Evolutionary conservation across 495 filamentous ascomycete genomes (phyloP).

Genomic region (Parathielavia hyrcaniae): DNA sequence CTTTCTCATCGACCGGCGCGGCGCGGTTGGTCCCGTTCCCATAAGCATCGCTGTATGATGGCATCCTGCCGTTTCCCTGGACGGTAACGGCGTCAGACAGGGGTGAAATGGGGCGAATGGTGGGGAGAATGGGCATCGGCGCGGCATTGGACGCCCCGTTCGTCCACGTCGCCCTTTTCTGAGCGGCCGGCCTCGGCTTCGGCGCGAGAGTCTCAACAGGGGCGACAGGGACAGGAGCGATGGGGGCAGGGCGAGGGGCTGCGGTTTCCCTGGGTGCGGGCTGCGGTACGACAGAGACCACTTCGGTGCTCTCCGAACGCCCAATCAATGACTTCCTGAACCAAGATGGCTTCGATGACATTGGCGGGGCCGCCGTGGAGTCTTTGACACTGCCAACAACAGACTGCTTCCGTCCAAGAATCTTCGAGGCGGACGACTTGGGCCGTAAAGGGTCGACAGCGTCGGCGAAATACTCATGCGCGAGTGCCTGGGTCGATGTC

Average conservation of each 20-base stretch:
- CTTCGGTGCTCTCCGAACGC: slow-evolving; percentile 45
- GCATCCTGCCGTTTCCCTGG: slow-evolving; percentile 56
- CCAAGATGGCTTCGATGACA: slow-evolving; percentile 79
- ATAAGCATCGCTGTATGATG: slow-evolving; percentile 46
- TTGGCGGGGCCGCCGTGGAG: slow-evolving; percentile 55
- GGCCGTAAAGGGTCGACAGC: slow-evolving; percentile 87
- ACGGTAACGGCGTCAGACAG: slow-evolving; percentile 87
- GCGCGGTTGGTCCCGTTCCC: slow-evolving; percentile 26
- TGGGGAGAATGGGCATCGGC: slow-evolving; percentile 95
- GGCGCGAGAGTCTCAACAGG: slow-evolving; percentile 44
- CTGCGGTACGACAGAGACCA: slow-evolving; percentile 23
- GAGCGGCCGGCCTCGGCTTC: slow-evolving; percentile 56
- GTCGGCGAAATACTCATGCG: slow-evolving; percentile 94
- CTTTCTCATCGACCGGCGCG: slow-evolving; percentile 55
- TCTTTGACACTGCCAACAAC: slow-evolving; percentile 63
- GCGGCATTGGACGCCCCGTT: slow-evolving; percentile 73
- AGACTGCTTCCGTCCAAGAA: slow-evolving; percentile 82
- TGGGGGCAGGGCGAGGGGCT: slow-evolving; percentile 51
- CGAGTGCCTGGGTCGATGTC: slow-evolving; percentile 87
- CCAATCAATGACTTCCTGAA: slow-evolving; percentile 89
- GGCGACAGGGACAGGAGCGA: slow-evolving; percentile 55
- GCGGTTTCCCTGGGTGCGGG: slow-evolving; percentile 23
- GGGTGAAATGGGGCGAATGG: slow-evolving; percentile 90
- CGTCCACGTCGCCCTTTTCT: slow-evolving; percentile 84
- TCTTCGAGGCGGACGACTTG: slow-evolving; percentile 79